Evolutionary conservation across 2,329 filamentous ascomycete genomes (phyloP), one percentile per base, ranked within the genome.

Genomic region (Ophiocordyceps robertsii): DNA sequence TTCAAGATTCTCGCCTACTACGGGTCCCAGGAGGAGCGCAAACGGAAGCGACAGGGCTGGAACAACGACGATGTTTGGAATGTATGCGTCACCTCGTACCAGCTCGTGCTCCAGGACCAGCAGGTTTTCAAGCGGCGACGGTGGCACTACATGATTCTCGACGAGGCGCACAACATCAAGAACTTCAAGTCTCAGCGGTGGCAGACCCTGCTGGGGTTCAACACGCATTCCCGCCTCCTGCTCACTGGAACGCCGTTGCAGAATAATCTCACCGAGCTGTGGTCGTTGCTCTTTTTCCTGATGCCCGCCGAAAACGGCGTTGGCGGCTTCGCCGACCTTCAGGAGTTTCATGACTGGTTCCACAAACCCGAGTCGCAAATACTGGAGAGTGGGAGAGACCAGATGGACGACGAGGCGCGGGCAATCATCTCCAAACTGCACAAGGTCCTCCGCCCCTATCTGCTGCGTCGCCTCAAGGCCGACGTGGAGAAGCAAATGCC

Each of bases 401-500:
- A 90, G 44, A 85, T 98, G 71, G 92, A 96, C 50, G 86, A 93
- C 11, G 90, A 98, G 61, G 87, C 89, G 12, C 84, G 87, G 52
- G 83, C 82, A 44, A 89, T 95, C 50, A 93, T 98, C 49, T 80
- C 80, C 38, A 94, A 96, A 59, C 74, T 98, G 5, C 93, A 98
- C 65, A 88, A 93, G 51, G 87, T 96, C 19, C 70, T 98, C 10
- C 80, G 93, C 2, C 92, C 92, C 0, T 96, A 95, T 56, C 73
- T 98, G 11, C 72, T 98, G 7, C 81, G 92, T 41, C 80, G 92
- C 43, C 68, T 98, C 44, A 98, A 98, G 64, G 84, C 87, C 37
- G 92, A 98, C 56, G 92, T 98, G 6, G 93, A 98, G 65, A 95
- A 96, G 65, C 92, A 98, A 59, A 95, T 98, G 85, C 92, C 93